Evolutionary conservation across 805 yeast genomes (phyloP), one percentile per base, ranked within the genome.

Genomic region (Barnettozyma vustinii): DNA sequence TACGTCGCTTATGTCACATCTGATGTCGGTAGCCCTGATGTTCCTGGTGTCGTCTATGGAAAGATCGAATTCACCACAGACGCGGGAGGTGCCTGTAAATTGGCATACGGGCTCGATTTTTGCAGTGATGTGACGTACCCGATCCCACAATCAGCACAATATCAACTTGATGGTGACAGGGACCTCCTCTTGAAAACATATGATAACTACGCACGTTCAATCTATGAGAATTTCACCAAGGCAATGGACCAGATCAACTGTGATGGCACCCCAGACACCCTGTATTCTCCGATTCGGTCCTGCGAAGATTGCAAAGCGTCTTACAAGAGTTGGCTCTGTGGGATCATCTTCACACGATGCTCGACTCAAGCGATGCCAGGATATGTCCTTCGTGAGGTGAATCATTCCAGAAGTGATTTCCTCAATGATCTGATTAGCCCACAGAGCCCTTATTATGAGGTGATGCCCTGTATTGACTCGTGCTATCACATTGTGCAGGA

Each of bases 291-390:
- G 9, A 60, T 92, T 21, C 64, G 80, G 36, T 73, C 84, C 0
- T 92, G 99, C 60, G 73, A 70, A 13, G 81, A 87, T 59, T 92
- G 99, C 63, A 74, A 75, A 1, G 55, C 63, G 2, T 74, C 91
- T 1, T 92, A 92, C 64, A 81, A 79, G 57, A 74, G 83, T 57
- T 92, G 99, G 99, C 73, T 94, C 18, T 92, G 99, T 67, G 75
- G 95, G 0, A 88, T 89, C 4, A 73, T 89, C 0, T 87, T 92
- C 6, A 98, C 98, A 0, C 71, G 97, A 27, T 92, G 99, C 58
- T 73, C 87, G 1, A 81, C 84, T 13, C 54, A 62, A 13, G 61
- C 76, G 7, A 52, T 67, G 9, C 56, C 73, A 0, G 77, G 77
- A 7, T 82, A 76, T 61, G 63, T 65, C 19, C 49, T 56, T 25